Percentiles rank a stretch among this genome's conserved stretches.
Conservation (phyloP, 2,329 filamentous ascomycete species). For the Fusarium caatingaense region DNA sequence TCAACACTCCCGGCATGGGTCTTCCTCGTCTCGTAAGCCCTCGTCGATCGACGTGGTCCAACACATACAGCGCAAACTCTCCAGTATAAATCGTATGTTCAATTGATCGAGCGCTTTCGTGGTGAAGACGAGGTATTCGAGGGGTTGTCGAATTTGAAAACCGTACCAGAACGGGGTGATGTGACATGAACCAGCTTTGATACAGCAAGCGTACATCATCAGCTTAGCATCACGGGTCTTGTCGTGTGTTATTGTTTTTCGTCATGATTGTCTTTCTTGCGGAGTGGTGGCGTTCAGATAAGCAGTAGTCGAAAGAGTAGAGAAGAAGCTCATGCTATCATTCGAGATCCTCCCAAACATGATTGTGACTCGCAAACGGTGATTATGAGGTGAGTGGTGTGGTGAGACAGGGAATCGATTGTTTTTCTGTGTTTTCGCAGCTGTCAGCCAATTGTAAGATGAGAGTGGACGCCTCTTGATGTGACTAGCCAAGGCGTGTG, state of each 20-base stretch:
- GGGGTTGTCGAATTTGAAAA: neutral
- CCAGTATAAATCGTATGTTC: slow-evolving; percentile 27
- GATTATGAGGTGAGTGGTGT: neutral
- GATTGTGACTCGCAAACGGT: neutral
- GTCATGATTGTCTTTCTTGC: neutral
- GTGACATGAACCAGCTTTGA: neutral
- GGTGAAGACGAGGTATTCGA: neutral
- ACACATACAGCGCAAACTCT: slow-evolving; percentile 47
- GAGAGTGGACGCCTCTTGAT: neutral
- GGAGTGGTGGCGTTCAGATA: neutral
- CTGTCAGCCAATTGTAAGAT: neutral
- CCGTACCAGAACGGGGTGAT: neutral
- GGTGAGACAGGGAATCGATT: rapidly evolving
- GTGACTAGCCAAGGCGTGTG: too few relatives aligned
- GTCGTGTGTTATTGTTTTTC: neutral
- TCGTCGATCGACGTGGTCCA: slow-evolving; percentile 52
- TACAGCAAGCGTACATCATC: too few relatives aligned
- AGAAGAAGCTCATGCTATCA: slow-evolving; percentile 27
- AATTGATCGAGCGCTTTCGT: neutral
- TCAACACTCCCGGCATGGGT: slow-evolving; percentile 75
- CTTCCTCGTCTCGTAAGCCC: slow-evolving; percentile 62
- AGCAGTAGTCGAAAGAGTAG: slow-evolving; percentile 5
- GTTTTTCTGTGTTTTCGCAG: neutral
- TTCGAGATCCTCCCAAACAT: neutral
- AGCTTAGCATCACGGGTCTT: too few relatives aligned